These are phyloP conservation scores for Sporisorium sorghi DNA, from an alignment of 1,284 basidiomycete genomes.

Conservation along the genomic window DNA sequence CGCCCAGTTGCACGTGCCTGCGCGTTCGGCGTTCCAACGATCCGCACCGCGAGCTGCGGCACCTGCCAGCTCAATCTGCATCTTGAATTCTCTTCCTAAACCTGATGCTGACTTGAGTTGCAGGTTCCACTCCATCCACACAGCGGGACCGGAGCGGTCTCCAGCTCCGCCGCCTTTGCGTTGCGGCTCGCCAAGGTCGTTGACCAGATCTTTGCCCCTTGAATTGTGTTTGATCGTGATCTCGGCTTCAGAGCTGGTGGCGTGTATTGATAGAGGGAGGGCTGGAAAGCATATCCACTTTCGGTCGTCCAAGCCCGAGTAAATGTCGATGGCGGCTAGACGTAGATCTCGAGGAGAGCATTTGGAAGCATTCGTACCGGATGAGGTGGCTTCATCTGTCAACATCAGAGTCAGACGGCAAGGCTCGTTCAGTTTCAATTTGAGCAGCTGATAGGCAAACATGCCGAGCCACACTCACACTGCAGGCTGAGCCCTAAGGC, in stretches of 20 bases:
- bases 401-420: neutral
- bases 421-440: neutral
- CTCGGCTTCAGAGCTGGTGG: neutral
- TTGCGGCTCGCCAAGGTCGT: slow-evolving; percentile 31
- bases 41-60: slow-evolving; percentile 34
- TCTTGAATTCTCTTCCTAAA: slow-evolving; percentile 4
- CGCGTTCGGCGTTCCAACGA: slow-evolving; percentile 45
- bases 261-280: slow-evolving; percentile 22
- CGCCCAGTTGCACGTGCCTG: slow-evolving; percentile 23
- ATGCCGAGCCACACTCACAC: slow-evolving; percentile 36
- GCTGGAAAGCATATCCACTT: slow-evolving; percentile 23
- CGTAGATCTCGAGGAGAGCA: slow-evolving; percentile 1
- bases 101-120: neutral
- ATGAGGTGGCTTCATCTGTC: slow-evolving; percentile 17
- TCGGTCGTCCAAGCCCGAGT: slow-evolving; percentile 29
- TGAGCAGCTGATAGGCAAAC: neutral
- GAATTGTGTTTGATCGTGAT: slow-evolving; percentile 11
- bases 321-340: slow-evolving; percentile 41
- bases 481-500: slow-evolving; percentile 38
- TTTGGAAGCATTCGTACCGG: slow-evolving; percentile 14
- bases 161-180: slow-evolving; percentile 44
- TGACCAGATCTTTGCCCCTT: slow-evolving; percentile 36
- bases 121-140: slow-evolving; percentile 48
- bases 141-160: slow-evolving; percentile 34
- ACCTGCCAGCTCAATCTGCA: slow-evolving; percentile 36